Evolutionary conservation across 1,139 yeast species (phyloP).

Genomic region (Eremothecium sinecaudum): DNA sequence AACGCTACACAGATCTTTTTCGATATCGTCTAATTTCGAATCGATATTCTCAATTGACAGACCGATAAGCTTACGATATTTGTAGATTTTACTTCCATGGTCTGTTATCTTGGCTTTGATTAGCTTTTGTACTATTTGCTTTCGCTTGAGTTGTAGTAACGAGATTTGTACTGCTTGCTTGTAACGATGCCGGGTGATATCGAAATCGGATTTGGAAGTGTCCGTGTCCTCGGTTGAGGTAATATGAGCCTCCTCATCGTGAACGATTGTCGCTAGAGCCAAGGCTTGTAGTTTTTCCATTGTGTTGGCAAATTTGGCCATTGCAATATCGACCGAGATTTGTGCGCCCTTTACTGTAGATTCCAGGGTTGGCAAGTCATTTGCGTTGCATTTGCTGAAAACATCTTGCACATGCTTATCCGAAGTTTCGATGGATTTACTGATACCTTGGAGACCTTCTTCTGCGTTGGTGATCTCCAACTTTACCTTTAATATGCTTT

Average conservation of each 20-base stretch:
- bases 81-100: slow-evolving; percentile 49
- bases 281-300: slow-evolving; percentile 49
- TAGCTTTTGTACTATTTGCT: slow-evolving; percentile 36
- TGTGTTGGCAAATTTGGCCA: slow-evolving; percentile 18
- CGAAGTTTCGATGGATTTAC: slow-evolving; percentile 40
- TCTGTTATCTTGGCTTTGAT: slow-evolving; percentile 32
- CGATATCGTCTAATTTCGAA: slow-evolving; percentile 53
- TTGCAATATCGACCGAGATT: slow-evolving; percentile 5
- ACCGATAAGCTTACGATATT: slow-evolving; percentile 73
- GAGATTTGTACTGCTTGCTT: slow-evolving; percentile 41
- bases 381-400: slow-evolving; percentile 4
- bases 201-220: slow-evolving; percentile 12
- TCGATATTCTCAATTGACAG: slow-evolving; percentile 73
- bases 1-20: slow-evolving; percentile 25
- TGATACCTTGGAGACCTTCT: slow-evolving; percentile 34
- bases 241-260: slow-evolving; percentile 42
- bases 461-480: slow-evolving; percentile 24
- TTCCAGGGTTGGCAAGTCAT: slow-evolving; percentile 2
- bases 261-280: slow-evolving; percentile 47
- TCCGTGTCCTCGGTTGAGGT: slow-evolving; percentile 18
- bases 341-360: slow-evolving; percentile 1
- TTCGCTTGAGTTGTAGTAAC: slow-evolving; percentile 44
- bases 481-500: slow-evolving; percentile 8
- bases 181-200: slow-evolving; percentile 10
- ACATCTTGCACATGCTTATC: slow-evolving; percentile 13